Conservation (phyloP, 2,329 filamentous ascomycete species). For the Cryphonectria carpinicola region DNA sequence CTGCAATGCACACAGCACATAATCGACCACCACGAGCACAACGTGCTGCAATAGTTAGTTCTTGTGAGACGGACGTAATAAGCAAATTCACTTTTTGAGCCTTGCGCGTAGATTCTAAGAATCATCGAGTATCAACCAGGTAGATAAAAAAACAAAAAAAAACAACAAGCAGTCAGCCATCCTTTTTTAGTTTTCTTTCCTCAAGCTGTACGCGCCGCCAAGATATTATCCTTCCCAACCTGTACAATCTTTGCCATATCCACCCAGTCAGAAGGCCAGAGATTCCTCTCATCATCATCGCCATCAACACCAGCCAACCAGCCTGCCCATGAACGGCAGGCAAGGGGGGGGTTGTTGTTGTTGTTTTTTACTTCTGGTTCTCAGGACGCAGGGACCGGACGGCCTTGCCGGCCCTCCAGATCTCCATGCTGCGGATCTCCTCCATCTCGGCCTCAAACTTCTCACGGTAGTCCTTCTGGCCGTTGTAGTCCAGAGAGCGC, state of each 20-base stretch:
- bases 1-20: neutral
- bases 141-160: slow-evolving; percentile 27
- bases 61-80: neutral
- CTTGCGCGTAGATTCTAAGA: slow-evolving; percentile 15
- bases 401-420: slow-evolving; percentile 98
- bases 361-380: slow-evolving; percentile 71
- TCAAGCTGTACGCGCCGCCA: slow-evolving; percentile 6
- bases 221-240: slow-evolving; percentile 23
- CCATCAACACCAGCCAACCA: neutral
- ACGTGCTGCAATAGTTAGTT: neutral
- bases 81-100: slow-evolving; percentile 14
- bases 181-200: neutral
- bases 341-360: no score
- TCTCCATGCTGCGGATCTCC: slow-evolving; percentile 97
- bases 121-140: slow-evolving; percentile 18
- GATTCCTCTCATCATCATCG: neutral
- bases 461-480: slow-evolving; percentile 92
- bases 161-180: slow-evolving; percentile 19
- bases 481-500: slow-evolving; percentile 96
- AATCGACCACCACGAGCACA: neutral
- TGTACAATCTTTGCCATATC: slow-evolving; percentile 18
- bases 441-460: slow-evolving; percentile 98
- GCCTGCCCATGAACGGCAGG: neutral
- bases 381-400: slow-evolving; percentile 87
- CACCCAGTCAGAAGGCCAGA: neutral